Conservation (phyloP, 768 basidiomycete species). For the Favolaschia claudopus region DNA sequence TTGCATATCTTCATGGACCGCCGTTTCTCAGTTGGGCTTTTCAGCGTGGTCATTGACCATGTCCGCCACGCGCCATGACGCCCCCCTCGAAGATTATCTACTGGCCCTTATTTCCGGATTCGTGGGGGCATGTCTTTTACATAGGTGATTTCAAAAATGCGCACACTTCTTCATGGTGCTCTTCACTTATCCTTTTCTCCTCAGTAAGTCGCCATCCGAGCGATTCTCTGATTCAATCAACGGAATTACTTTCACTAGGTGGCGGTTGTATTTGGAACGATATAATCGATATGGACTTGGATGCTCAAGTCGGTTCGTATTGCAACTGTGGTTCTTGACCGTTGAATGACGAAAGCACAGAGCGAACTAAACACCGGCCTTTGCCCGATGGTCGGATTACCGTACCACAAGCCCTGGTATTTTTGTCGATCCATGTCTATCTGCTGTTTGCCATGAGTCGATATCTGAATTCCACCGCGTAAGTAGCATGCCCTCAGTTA, state of each 20-base stretch:
- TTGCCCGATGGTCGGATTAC: not conserved
- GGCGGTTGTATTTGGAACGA: not conserved
- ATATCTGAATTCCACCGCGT: not conserved
- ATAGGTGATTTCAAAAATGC: not conserved
- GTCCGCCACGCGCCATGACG: not conserved
- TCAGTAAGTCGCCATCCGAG: not conserved
- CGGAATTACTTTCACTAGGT: not conserved
- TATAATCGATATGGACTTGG: not conserved
- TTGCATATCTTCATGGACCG: no score
- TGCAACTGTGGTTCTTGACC: not conserved
- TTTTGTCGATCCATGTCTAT: not conserved
- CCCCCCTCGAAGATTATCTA: not conserved
- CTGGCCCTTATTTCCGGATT: not conserved
- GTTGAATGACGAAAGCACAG: not conserved
- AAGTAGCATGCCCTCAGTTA: not conserved
- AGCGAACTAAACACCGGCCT: conserved; percentile 3
- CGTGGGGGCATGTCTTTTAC: conserved; percentile 1
- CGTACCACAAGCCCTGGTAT: not conserved
- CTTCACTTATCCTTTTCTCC: not conserved
- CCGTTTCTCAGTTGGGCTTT: not conserved
- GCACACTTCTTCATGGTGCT: not conserved
- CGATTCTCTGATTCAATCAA: not conserved
- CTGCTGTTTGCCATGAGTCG: not conserved
- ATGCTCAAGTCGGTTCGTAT: not conserved
- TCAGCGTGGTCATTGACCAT: not conserved